Conservation (phyloP, 106 monocot genomes). For the Acorus gramineus region DNA sequence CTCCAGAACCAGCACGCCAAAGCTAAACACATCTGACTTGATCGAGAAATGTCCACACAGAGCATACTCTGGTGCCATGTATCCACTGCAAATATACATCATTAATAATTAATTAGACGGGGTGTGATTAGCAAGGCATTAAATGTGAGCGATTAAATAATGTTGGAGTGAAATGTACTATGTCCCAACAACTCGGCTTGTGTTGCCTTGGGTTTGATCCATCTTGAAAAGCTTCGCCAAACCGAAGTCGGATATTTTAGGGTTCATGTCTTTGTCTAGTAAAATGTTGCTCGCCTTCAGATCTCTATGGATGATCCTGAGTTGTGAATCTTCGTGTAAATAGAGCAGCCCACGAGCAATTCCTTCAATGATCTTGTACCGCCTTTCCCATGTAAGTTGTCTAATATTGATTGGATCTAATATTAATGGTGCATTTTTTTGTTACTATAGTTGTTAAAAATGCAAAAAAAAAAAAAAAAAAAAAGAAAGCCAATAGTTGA, state of each 20-base stretch:
- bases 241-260: constrained; percentile 16
- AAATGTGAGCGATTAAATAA: neutral
- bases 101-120: neutral
- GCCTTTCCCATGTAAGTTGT: constrained; percentile 2
- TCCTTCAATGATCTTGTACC: constrained; percentile 7
- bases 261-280: constrained; percentile 8
- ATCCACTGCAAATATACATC: constrained; percentile 5
- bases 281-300: constrained; percentile 12
- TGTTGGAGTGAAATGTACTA: constrained; percentile 3
- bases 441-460: too few relatives aligned
- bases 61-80: constrained; percentile 14
- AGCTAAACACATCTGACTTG: constrained; percentile 8
- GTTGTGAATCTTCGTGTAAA: constrained; percentile 7
- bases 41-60: constrained; percentile 4
- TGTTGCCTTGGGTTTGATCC: neutral
- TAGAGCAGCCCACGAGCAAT: constrained; percentile 10
- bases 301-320: constrained; percentile 9
- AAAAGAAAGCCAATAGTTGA: too few relatives aligned
- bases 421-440: too few relatives aligned
- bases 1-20: constrained; percentile 9
- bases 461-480: too few relatives aligned
- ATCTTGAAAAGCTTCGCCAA: constrained; percentile 7
- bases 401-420: too few relatives aligned
- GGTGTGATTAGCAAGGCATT: neutral
- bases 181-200: constrained; percentile 10